Evolutionary conservation across 148 eudicot genomes (phyloP).

Genomic region (Rhododendron ferrugineum): DNA sequence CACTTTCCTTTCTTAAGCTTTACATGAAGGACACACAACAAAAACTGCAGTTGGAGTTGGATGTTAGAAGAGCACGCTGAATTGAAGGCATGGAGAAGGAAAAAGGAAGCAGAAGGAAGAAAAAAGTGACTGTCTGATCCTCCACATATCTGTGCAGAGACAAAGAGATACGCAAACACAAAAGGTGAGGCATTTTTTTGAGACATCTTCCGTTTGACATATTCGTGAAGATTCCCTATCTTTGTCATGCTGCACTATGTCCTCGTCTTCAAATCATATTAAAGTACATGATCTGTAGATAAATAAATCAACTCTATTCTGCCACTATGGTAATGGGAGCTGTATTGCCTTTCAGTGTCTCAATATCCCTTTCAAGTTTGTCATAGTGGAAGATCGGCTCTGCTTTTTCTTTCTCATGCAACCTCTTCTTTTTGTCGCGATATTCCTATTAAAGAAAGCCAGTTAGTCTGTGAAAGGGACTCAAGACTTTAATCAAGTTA

Average conservation of each 20-base stretch:
- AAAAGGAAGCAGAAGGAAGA: background rate
- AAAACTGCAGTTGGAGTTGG: constrained; percentile 3
- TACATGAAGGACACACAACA: constrained; percentile 15
- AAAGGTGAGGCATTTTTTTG: background rate
- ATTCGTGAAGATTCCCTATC: constrained; percentile 16
- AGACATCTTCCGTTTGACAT: background rate
- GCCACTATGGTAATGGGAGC: background rate
- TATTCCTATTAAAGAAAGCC: background rate
- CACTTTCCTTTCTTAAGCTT: background rate
- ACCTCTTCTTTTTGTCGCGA: background rate
- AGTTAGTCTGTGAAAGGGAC: background rate
- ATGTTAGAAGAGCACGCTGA: background rate
- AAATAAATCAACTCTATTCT: background rate
- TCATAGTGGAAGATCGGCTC: background rate
- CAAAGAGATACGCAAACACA: background rate
- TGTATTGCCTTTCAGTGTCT: background rate
- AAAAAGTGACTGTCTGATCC: background rate
- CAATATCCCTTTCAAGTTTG: background rate
- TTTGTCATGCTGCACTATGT: constrained; percentile 15
- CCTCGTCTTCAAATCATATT: constrained; percentile 10
- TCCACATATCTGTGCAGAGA: background rate
- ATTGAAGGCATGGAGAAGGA: background rate
- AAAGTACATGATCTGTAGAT: background rate
- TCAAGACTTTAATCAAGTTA: background rate
- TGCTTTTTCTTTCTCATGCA: background rate